phyloP scores from a whole-genome alignment of 2,329 filamentous ascomycete genomes.

The Penicillium sp. region DNA sequence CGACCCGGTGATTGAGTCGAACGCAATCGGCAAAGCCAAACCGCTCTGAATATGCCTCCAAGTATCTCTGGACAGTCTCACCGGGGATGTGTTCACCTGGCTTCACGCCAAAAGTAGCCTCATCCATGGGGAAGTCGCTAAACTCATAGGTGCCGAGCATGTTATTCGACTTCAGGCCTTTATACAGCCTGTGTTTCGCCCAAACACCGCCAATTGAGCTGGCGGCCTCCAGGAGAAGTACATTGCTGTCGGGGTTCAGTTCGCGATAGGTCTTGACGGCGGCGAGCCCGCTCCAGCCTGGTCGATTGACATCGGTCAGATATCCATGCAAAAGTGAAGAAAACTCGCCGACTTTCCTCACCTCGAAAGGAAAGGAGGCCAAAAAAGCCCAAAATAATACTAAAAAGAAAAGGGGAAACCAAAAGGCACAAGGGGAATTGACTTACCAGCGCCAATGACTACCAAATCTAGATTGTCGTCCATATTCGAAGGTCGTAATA shows the following conservation, averaged over 20 bases:
- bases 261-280: constrained; percentile 66
- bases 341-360: neutral
- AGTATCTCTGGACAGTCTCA: constrained; percentile 59
- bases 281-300: constrained; percentile 61
- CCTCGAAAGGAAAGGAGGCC: neutral
- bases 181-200: constrained; percentile 68
- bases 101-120: constrained; percentile 54
- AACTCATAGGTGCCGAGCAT: constrained; percentile 74
- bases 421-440: neutral
- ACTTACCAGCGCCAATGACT: constrained; percentile 35
- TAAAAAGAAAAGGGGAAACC: neutral
- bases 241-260: constrained; percentile 59
- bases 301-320: constrained; percentile 42
- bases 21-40: constrained; percentile 56
- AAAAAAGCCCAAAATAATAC: neutral
- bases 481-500: constrained; percentile 22
- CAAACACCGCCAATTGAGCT: constrained; percentile 70
- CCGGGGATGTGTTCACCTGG: constrained; percentile 64
- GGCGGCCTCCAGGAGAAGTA: constrained; percentile 63
- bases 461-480: constrained; percentile 35
- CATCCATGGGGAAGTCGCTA: constrained; percentile 72
- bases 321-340: neutral
- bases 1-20: constrained; percentile 57
- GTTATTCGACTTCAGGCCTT: constrained; percentile 74
- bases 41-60: constrained; percentile 59